A percentile compares a stretch with the other conserved stretches of the same genome.
Evolutionary conservation across 2,329 filamentous ascomycete species (phyloP).

Genomic region (Ophiocordyceps sinensis): DNA sequence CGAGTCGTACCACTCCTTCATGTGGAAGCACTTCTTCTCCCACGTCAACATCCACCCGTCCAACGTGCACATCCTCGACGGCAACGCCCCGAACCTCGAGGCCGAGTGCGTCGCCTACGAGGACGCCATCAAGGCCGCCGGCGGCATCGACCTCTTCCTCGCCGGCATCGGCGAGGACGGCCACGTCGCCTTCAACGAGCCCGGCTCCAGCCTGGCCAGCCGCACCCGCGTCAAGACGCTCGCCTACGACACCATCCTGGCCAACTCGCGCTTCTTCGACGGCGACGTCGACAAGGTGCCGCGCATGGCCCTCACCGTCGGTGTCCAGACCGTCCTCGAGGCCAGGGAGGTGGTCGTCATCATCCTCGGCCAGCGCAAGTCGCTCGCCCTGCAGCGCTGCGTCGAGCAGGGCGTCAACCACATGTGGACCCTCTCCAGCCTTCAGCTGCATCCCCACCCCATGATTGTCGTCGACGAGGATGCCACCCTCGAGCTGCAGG

Average conservation of each 20-base stretch:
- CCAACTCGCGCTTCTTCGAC: conserved; percentile 73
- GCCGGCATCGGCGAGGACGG: conserved; percentile 77
- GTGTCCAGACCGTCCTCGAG: conserved; percentile 71
- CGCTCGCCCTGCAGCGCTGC: conserved; percentile 63
- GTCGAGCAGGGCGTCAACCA: conserved; percentile 75
- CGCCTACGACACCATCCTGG: conserved; percentile 73
- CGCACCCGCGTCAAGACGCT: conserved; percentile 76
- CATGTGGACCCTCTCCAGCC: conserved; percentile 76
- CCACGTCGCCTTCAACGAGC: conserved; percentile 85
- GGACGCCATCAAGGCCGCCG: conserved; percentile 55
- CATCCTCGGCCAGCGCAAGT: conserved; percentile 69
- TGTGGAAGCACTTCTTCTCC: conserved; percentile 87
- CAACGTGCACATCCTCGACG: conserved; percentile 75
- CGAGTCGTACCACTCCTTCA: conserved; percentile 81
- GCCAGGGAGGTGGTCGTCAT: conserved; percentile 72
- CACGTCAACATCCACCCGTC: conserved; percentile 67
- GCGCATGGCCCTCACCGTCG: conserved; percentile 70
- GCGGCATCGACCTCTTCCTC: conserved; percentile 76
- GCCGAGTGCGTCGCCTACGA: conserved; percentile 71
- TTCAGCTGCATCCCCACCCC: conserved; percentile 69
- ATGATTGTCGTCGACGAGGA: conserved; percentile 78
- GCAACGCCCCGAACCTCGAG: conserved; percentile 61
- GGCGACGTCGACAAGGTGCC: conserved; percentile 63
- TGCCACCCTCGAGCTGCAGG: conserved; percentile 56
- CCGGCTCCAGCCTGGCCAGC: conserved; percentile 62